Evolutionary conservation across 257 asterid species (phyloP), one percentile per base, ranked within the genome.

Genomic region (Nicotiana obtusifolia): DNA sequence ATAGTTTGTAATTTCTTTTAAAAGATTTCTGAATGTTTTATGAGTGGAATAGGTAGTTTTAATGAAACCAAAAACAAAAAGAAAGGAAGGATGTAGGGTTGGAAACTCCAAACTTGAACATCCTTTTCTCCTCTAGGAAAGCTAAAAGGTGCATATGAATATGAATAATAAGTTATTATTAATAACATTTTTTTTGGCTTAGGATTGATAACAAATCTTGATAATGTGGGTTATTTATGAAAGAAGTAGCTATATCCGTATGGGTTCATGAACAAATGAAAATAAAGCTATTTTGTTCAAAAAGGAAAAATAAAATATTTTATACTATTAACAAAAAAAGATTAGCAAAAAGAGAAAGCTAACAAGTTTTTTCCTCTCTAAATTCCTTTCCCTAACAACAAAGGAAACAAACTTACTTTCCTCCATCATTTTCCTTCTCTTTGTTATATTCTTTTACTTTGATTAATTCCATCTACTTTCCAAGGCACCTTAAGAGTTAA

Each of bases 341-440:
- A 26, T 4, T 33, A 4, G 7, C 33, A 22, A 15, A 22, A 61
- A 22, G 30, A 60, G 65, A 22, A 60, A 22, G 22, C 4, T 22
- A 30, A 22, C 14, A 24, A 22, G 16, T 4, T 22, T 59, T 59
- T 61, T 61, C 31, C 66, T 22, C 66, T 22, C 31, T 61, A 61
- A 22, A 22, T 22, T 22, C 66, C 10, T 62, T 62, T 13, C 68
- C 37, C 28, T 2, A 64, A 14, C 26, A 64, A 64, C 37, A 64
- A 64, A 68, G 33, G 57, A 47, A 71, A 44, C 5, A 0, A 20
- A 22, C 59, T 71, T 37, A 41, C 37, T 22, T 71, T 41, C 44
- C 20, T 71, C 78, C 78, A 44, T 14, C 78, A 71, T 71, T 22
- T 71, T 44, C 78, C 60, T 71, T 44, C 60, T 17, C 17, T 77